phyloP scores from a whole-genome alignment of 1,284 basidiomycete genomes.

The Pseudozyma tsukubaensis region DNA sequence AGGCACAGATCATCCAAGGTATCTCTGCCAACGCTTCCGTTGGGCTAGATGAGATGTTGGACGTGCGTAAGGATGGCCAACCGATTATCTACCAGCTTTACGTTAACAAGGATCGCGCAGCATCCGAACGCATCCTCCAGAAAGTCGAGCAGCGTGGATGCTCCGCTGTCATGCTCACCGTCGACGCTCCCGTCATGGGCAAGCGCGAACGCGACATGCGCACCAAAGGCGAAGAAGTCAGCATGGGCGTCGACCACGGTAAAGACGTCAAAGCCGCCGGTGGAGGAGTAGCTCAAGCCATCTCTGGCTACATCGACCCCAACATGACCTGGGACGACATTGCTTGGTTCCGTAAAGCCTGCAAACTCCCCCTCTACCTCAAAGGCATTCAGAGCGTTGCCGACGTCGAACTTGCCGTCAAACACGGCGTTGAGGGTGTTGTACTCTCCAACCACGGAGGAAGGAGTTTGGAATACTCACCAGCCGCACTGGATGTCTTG shows the following conservation, averaged over 20 bases:
- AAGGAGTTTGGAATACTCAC: slow-evolving; percentile 63
- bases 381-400: slow-evolving; percentile 77
- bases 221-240: slow-evolving; percentile 68
- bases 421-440: slow-evolving; percentile 72
- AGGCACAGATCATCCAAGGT: slow-evolving; percentile 83
- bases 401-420: slow-evolving; percentile 76
- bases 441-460: slow-evolving; percentile 71
- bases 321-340: slow-evolving; percentile 73
- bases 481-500: slow-evolving; percentile 70
- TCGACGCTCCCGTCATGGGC: slow-evolving; percentile 86
- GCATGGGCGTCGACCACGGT: slow-evolving; percentile 61
- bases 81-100: slow-evolving; percentile 74
- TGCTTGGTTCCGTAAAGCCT: slow-evolving; percentile 80
- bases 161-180: slow-evolving; percentile 86
- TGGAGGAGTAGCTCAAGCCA: slow-evolving; percentile 70
- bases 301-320: slow-evolving; percentile 72
- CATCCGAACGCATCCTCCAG: slow-evolving; percentile 79
- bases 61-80: slow-evolving; percentile 74
- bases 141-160: slow-evolving; percentile 80
- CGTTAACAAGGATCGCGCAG: slow-evolving; percentile 79
- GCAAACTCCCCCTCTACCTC: slow-evolving; percentile 82
- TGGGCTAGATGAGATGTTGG: slow-evolving; percentile 79
- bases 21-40: slow-evolving; percentile 86
- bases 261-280: slow-evolving; percentile 49
- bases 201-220: slow-evolving; percentile 83